Base-by-base conservation (phyloP, 495 filamentous ascomycete species). In the Penicillium atrosanguineum region DNA sequence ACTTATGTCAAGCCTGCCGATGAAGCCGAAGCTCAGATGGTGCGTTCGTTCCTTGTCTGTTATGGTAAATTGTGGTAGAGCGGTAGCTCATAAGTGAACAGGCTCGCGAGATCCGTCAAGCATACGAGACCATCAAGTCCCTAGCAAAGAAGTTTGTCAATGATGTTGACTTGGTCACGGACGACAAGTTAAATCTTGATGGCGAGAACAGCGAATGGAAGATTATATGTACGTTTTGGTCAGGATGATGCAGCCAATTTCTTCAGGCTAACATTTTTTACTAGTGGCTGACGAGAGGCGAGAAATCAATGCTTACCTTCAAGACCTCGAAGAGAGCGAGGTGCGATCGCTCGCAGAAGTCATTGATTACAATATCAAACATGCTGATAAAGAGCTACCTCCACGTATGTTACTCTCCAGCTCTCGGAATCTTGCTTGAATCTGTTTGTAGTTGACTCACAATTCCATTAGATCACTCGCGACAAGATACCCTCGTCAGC, bases 311-410 rank as follows among this genome's bases (percentile, higher is more conserved):
- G 42, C 45, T 15, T 65, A 63, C 39, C 47, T 70, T 1, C 39
- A 53, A 42, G 45, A 53, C 31, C 51, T 69, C 20, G 51, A 42
- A 25, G 61, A 68, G 39, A 47, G 51, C 44, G 49, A 60, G 28
- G 55, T 61, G 12, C 43, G 53, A 37, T 55, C 51, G 7, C 44
- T 63, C 9, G 49, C 50, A 1, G 51, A 55, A 6, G 28, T 53
- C 6, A 66, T 69, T n/a, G 56, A 55, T 45, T 66, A 56, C 44
- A 63, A 46, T 46, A 48, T 31, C 31, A 52, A 46, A 48, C 64
- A 56, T 57, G 62, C 55, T 18, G 66, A 67, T 43, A 37, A 60
- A 31, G 53, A 58, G 44, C 48, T 71, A 4, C 56, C 68, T 20
- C 8, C 41, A 21, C 44, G 69, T 47, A 57, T 57, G 52, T 43